Evolutionary conservation across 2,329 filamentous ascomycete species (phyloP).

Genomic region (Fusarium graminum): DNA sequence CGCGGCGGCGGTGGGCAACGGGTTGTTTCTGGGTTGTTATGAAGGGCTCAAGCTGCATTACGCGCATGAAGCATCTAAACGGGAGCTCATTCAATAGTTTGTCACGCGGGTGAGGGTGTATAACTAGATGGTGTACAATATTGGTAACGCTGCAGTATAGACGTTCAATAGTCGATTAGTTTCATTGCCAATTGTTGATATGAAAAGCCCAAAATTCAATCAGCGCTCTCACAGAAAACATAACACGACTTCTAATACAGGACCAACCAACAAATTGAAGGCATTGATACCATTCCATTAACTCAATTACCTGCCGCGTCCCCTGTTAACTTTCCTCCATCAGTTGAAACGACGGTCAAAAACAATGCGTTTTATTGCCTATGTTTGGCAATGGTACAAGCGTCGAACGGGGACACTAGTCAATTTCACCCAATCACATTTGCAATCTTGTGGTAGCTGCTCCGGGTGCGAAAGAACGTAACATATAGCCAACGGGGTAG

Average conservation of each 20-base stretch:
- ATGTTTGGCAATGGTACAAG: slow-evolving; percentile 5
- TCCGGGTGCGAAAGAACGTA: not conserved
- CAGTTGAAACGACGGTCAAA: not conserved
- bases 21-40: slow-evolving; percentile 31
- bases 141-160: not conserved
- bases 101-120: fast-evolving
- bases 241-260: too few relatives aligned
- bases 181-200: not conserved
- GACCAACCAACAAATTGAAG: too few relatives aligned
- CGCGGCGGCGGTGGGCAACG: slow-evolving; percentile 31
- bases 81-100: not conserved
- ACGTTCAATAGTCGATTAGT: not conserved
- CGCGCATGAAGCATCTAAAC: not conserved
- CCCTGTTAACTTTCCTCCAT: not conserved
- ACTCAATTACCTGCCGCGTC: not conserved
- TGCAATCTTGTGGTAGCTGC: not conserved
- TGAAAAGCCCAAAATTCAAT: too few relatives aligned
- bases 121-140: not conserved
- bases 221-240: too few relatives aligned
- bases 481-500: not conserved
- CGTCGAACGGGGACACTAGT: not conserved
- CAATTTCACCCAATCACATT: not conserved
- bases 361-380: slow-evolving; percentile 24
- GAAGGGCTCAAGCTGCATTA: slow-evolving; percentile 32
- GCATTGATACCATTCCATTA: too few relatives aligned